These are phyloP conservation scores for Gonium pectorale DNA, from an alignment of 139 green algal species.

Conservation along the genomic window DNA sequence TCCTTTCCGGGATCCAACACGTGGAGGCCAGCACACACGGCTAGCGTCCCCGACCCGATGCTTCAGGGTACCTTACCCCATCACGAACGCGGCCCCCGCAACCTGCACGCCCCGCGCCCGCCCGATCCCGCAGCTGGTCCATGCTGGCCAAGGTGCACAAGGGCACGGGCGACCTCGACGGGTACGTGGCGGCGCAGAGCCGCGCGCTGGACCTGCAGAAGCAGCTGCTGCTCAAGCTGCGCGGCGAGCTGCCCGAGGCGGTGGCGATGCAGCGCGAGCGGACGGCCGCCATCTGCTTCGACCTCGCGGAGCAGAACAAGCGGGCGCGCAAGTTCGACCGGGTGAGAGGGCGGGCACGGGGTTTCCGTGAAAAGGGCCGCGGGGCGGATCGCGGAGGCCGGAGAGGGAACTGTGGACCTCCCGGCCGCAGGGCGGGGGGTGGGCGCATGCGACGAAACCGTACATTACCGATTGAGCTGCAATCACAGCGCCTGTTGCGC, in stretches of 20 bases:
- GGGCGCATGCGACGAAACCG: too few species aligned
- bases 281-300: slow-evolving; percentile 73
- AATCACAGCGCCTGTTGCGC: too few species aligned
- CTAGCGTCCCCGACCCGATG: too few species aligned
- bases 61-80: too few species aligned
- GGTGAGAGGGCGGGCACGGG: slow-evolving; percentile 6
- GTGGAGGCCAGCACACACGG: too few species aligned
- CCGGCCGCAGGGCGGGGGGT: too few species aligned
- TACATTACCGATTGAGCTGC: too few species aligned
- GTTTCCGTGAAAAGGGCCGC: neutral
- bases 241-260: slow-evolving; percentile 58
- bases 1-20: too few species aligned
- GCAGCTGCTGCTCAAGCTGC: slow-evolving; percentile 57
- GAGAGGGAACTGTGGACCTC: too few species aligned
- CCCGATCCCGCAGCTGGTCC: slow-evolving; percentile 44
- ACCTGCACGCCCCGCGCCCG: neutral
- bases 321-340: slow-evolving; percentile 57
- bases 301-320: slow-evolving; percentile 65
- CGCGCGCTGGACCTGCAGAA: slow-evolving; percentile 62
- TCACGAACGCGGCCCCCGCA: too few species aligned
- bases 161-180: slow-evolving; percentile 54
- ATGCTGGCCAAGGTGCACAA: slow-evolving; percentile 58
- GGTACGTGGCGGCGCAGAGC: slow-evolving; percentile 52
- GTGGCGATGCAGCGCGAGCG: slow-evolving; percentile 54
- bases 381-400: neutral